These are phyloP conservation scores for Mediolabrus comicus DNA, from an alignment of 108 stramenopile genomes.

Conservation along the genomic window DNA sequence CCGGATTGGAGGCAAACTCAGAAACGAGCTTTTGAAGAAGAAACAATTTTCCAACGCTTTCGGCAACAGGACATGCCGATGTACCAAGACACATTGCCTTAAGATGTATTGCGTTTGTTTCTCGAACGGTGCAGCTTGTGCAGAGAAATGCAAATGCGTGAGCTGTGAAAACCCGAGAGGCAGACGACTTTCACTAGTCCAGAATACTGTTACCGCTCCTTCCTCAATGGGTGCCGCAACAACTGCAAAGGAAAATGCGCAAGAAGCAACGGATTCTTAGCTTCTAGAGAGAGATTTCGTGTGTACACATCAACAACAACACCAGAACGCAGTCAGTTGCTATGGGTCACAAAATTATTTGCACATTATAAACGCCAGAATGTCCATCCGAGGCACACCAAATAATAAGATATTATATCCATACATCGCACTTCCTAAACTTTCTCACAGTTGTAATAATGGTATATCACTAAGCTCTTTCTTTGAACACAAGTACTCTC, in stretches of 20 bases:
- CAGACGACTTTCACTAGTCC: no score
- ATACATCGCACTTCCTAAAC: not conserved
- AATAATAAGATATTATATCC: no score
- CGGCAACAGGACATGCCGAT: slow-evolving; percentile 49
- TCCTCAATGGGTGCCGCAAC: not conserved
- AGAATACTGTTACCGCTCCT: not conserved
- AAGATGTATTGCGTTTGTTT: slow-evolving; percentile 80
- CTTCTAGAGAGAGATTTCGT: no score
- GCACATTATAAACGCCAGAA: not conserved
- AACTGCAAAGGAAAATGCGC: not conserved
- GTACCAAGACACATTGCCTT: slow-evolving; percentile 55
- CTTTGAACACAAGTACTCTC: slow-evolving; percentile 79
- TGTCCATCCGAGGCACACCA: no score
- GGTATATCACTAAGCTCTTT: slow-evolving; percentile 84
- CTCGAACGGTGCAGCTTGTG: slow-evolving; percentile 46
- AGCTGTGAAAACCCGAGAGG: slow-evolving; percentile 48
- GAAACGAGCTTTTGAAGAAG: not conserved
- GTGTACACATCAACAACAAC: no score
- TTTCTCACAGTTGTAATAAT: slow-evolving; percentile 43
- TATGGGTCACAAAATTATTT: no score
- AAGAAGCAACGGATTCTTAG: no score
- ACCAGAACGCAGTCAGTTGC: no score
- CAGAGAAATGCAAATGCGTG: slow-evolving; percentile 55
- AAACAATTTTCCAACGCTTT: slow-evolving; percentile 13
- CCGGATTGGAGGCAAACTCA: slow-evolving; percentile 9